Evolutionary conservation across 805 yeast species (phyloP).

Genomic region (Torulaspora delbrueckii): DNA sequence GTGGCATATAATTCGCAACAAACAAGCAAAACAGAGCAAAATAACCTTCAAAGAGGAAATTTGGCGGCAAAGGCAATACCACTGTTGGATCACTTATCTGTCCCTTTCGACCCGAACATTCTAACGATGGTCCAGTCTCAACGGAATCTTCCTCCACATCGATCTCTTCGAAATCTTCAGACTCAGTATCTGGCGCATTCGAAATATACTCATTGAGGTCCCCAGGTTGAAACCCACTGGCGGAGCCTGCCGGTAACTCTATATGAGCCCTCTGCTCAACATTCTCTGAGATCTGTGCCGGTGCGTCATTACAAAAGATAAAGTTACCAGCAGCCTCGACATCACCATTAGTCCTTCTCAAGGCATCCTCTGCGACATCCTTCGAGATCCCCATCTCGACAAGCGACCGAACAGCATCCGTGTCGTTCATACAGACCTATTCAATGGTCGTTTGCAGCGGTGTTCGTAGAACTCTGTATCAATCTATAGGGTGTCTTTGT

Average conservation of each 20-base stretch:
- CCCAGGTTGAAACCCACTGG: constrained; percentile 5
- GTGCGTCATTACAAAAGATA: constrained; percentile 28
- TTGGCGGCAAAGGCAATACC: constrained; percentile 24
- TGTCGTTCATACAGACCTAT: neutral
- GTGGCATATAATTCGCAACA: constrained; percentile 25
- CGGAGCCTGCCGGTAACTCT: constrained; percentile 3
- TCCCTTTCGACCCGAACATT: constrained; percentile 2
- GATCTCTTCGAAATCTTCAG: constrained; percentile 3
- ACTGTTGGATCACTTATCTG: constrained; percentile 24
- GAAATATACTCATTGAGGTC: constrained; percentile 4
- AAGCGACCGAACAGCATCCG: constrained; percentile 44
- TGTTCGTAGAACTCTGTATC: no score
- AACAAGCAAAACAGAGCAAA: constrained; percentile 28
- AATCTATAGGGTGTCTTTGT: neutral
- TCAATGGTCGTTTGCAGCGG: no score
- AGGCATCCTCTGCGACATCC: constrained; percentile 58
- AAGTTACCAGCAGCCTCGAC: constrained; percentile 57
- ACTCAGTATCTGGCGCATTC: constrained; percentile 2
- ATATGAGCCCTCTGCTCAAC: constrained; percentile 2
- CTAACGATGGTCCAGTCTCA: neutral
- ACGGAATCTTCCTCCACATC: constrained; percentile 2
- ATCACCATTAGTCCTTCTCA: constrained; percentile 47
- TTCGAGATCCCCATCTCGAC: constrained; percentile 66
- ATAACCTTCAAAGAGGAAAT: constrained; percentile 29
- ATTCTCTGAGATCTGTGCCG: constrained; percentile 9